phyloP scores from a whole-genome alignment of 2,329 filamentous ascomycete genomes.

The Xylariaceae sp. region DNA sequence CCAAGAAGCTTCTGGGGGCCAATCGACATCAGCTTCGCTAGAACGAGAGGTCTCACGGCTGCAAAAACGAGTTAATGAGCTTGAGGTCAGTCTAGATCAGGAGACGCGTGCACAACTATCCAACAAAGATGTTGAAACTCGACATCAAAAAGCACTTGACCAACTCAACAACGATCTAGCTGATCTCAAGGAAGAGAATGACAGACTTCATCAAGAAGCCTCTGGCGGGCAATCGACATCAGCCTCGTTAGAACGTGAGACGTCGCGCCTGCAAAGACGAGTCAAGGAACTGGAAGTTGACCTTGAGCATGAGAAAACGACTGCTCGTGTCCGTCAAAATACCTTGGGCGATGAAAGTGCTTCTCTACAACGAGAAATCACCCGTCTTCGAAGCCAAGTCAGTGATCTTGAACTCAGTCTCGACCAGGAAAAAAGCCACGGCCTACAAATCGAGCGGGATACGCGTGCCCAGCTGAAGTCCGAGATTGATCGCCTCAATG shows the following conservation, averaged over 20 bases:
- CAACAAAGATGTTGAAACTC: constrained; percentile 53
- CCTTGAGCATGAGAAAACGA: constrained; percentile 53
- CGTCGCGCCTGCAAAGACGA: constrained; percentile 20
- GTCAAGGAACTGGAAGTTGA: constrained; percentile 22
- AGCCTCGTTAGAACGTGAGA: constrained; percentile 22
- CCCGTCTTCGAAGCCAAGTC: constrained; percentile 44
- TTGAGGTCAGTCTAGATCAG: constrained; percentile 34
- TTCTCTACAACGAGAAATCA: constrained; percentile 61
- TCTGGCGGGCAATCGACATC: constrained; percentile 22
- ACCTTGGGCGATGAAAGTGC: constrained; percentile 61
- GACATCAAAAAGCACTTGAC: constrained; percentile 52
- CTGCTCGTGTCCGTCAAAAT: constrained; percentile 65
- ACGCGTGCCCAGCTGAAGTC: constrained; percentile 51
- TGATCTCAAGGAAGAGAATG: constrained; percentile 43
- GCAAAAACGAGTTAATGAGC: constrained; percentile 42
- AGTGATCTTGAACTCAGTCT: constrained; percentile 47
- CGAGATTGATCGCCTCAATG: constrained; percentile 48
- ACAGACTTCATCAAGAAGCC: constrained; percentile 19
- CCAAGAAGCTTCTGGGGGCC: constrained; percentile 58
- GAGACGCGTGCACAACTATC: constrained; percentile 61
- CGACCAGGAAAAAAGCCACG: constrained; percentile 53
- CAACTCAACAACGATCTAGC: constrained; percentile 45
- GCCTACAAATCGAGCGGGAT: constrained; percentile 57
- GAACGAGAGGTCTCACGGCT: constrained; percentile 57
- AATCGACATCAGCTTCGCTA: constrained; percentile 55